These are phyloP conservation scores for Wickerhamiella lipophila DNA, from an alignment of 805 yeast species.

Conservation along the genomic window DNA sequence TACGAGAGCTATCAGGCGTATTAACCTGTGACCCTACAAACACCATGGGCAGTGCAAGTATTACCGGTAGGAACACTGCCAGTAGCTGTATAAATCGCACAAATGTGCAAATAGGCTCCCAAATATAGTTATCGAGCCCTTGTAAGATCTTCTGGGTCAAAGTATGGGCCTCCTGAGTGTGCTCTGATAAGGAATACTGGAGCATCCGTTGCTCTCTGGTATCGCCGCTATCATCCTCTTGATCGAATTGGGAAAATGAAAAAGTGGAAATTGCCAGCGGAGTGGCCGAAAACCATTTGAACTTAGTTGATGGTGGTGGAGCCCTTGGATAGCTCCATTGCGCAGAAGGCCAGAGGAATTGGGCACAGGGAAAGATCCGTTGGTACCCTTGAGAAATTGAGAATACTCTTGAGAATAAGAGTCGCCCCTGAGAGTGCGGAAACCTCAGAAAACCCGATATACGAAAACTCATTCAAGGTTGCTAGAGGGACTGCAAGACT, in stretches of 20 bases:
- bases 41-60: slow-evolving; percentile 49
- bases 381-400: no score
- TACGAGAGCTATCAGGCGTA: slow-evolving; percentile 31
- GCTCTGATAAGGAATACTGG: slow-evolving; percentile 14
- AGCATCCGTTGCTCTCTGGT: slow-evolving; percentile 19
- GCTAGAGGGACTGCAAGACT: neutral
- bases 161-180: slow-evolving; percentile 3
- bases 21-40: slow-evolving; percentile 33
- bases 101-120: slow-evolving; percentile 59
- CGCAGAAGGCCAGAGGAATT: no score
- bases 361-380: no score
- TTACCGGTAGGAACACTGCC: slow-evolving; percentile 54
- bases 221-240: slow-evolving; percentile 15
- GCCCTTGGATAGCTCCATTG: no score
- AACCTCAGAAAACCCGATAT: neutral
- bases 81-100: slow-evolving; percentile 59
- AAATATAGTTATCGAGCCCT: slow-evolving; percentile 28
- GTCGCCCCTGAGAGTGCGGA: no score
- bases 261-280: slow-evolving; percentile 4
- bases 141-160: slow-evolving; percentile 11
- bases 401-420: no score
- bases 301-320: neutral
- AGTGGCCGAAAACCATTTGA: neutral
- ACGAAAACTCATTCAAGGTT: neutral
- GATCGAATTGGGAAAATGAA: slow-evolving; percentile 10